Evolutionary conservation across 2,329 filamentous ascomycete species (phyloP).

Genomic region (Macrophomina phaseolina): DNA sequence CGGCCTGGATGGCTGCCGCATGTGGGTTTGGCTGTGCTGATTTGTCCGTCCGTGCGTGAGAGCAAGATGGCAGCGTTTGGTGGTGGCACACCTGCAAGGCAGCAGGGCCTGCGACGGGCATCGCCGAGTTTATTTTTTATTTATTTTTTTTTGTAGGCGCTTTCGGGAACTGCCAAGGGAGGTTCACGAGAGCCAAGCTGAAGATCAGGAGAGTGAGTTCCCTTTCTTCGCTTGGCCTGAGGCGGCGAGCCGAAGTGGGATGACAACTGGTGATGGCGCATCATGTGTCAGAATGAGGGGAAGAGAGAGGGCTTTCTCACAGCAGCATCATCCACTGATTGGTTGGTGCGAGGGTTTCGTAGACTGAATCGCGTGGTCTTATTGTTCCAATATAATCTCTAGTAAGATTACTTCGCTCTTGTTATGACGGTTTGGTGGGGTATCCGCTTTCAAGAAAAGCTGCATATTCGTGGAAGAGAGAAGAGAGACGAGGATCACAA

Average conservation of each 20-base stretch:
- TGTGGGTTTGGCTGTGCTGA: neutral
- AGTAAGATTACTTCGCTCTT: neutral
- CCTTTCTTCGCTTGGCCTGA: neutral
- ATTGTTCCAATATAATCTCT: neutral
- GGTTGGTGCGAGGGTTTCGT: neutral
- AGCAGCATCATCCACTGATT: neutral
- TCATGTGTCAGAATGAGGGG: neutral
- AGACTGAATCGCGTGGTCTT: neutral
- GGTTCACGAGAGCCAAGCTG: neutral
- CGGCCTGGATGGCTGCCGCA: neutral
- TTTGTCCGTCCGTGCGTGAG: no score
- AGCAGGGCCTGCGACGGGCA: neutral
- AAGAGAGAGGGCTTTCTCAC: neutral
- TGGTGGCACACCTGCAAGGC: neutral
- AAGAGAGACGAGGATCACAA: neutral
- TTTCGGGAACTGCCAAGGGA: no score
- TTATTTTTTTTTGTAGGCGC: no score
- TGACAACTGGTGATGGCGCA: conserved; percentile 21
- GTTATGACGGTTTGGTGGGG: neutral
- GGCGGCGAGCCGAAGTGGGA: conserved; percentile 6
- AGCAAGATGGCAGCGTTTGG: neutral
- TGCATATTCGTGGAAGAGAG: neutral
- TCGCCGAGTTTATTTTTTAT: no score
- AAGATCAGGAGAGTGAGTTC: conserved; percentile 4
- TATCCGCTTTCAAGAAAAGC: neutral